These are phyloP conservation scores for Haematococcus sp. DNA, from an alignment of 139 green algal species.

Conservation along the genomic window DNA sequence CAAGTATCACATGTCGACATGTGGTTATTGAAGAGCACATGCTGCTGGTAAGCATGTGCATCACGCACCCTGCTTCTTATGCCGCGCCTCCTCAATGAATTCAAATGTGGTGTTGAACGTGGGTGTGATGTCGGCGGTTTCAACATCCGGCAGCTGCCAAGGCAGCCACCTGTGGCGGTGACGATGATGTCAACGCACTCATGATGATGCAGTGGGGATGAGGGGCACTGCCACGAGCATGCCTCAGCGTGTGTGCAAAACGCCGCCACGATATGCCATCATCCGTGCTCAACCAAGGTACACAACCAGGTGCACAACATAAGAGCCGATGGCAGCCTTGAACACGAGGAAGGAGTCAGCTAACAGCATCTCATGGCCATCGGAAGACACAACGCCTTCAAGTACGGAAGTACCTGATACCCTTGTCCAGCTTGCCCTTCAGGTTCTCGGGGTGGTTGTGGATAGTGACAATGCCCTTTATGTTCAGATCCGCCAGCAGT, in stretches of 20 bases:
- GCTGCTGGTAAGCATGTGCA: not conserved
- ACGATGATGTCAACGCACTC: not conserved
- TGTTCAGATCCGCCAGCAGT: conserved; percentile 53
- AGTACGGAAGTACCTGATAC: no score
- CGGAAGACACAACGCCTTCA: no score
- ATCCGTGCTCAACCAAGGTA: not conserved
- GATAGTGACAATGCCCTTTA: conserved; percentile 56
- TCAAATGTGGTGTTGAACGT: conserved; percentile 60
- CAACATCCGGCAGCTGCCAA: conserved; percentile 59
- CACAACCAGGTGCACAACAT: not conserved
- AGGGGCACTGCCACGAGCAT: no score
- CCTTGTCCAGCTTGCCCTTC: conserved; percentile 11
- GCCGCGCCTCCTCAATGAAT: conserved; percentile 67
- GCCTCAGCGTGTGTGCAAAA: no score
- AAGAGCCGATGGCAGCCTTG: conserved; percentile 32
- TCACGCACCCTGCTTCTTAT: conserved; percentile 36
- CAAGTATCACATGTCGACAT: not conserved
- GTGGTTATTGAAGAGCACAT: not conserved
- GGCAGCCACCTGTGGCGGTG: not conserved
- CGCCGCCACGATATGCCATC: no score
- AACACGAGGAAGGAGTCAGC: no score
- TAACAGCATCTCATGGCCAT: no score
- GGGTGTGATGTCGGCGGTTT: conserved; percentile 60
- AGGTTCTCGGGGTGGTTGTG: conserved; percentile 74
- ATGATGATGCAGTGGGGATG: no score